Evolutionary conservation across 345 rosid species (phyloP), one percentile per base, ranked within the genome.

Genomic region (Iberis pinnata): DNA sequence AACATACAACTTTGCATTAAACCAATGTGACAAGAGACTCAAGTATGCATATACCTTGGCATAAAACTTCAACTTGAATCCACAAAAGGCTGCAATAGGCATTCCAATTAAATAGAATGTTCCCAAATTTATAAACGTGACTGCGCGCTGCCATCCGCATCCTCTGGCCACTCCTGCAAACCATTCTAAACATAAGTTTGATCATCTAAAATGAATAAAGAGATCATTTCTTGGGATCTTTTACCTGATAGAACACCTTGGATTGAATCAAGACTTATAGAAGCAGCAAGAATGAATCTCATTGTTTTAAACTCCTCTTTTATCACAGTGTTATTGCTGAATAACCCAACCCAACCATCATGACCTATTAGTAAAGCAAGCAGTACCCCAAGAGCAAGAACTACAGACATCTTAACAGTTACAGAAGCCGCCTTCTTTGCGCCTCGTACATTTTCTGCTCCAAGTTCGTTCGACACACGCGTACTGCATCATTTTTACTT

Each of bases 401-500:
- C 52, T 37, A 79, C 17, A 6, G 86, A 70, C 58, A 86, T 72
- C 68, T 76, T 75, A 16, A 83, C 37, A 18, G 78, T 63, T 46
- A 76, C 72, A 0, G 9, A 31, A 72, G 74, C 76, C 10, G 87
- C 89, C 9, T 57, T 72, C 59, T 78, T 81, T 12, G 89, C 92
- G 24, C 35, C 41, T 9, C 45, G 33, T 9, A 78, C 41, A 16
- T 70, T 73, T 42, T 64, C 90, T 0, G 92, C 89, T 65, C 92
- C 98, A 50, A 84, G 44, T 53, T 84, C 90, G 35, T 89, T 86
- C 1, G 96, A 82, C 53, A 86, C 88, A 48, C 90, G 82, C 9
- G 98, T 86, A 69, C 98, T 86, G 64, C 56, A 29, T 26, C 10
- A 18, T 16, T 35, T 36, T 9, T n/a, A 1, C n/a, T n/a, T n/a